These are phyloP conservation scores for Plasmopara muralis DNA, from an alignment of 352 stramenopile species.

Conservation along the genomic window DNA sequence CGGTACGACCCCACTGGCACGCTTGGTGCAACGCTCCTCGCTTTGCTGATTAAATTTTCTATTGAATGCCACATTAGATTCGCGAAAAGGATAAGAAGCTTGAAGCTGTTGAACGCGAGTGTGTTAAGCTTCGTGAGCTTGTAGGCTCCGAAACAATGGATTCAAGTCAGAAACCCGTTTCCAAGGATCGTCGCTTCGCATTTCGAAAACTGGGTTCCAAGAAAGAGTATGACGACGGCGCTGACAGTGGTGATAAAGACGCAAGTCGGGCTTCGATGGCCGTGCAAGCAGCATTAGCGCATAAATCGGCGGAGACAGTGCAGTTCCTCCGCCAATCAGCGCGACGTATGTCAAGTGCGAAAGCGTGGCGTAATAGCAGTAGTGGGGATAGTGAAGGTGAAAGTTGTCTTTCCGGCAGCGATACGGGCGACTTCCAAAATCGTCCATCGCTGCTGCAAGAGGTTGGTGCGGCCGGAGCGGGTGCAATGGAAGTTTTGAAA, in stretches of 20 bases:
- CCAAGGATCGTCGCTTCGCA: slow-evolving; percentile 45
- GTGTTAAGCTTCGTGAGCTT: slow-evolving; percentile 57
- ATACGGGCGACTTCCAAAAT: slow-evolving; percentile 34
- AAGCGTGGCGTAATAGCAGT: slow-evolving; percentile 47
- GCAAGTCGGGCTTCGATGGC: slow-evolving; percentile 38
- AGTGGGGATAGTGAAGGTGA: slow-evolving; percentile 32
- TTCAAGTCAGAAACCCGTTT: slow-evolving; percentile 31
- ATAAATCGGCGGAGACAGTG: slow-evolving; percentile 70
- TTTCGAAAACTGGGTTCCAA: slow-evolving; percentile 74
- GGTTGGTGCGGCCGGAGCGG: slow-evolving; percentile 41
- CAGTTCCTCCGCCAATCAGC: slow-evolving; percentile 74
- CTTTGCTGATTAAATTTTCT: slow-evolving; percentile 6
- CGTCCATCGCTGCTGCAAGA: slow-evolving; percentile 63
- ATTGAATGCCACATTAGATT: slow-evolving; percentile 26
- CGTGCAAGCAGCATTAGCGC: slow-evolving; percentile 46
- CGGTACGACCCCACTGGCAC: slow-evolving; percentile 15
- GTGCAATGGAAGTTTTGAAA: slow-evolving; percentile 71
- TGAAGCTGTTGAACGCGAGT: slow-evolving; percentile 59
- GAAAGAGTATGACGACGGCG: slow-evolving; percentile 44
- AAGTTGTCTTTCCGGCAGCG: slow-evolving; percentile 46
- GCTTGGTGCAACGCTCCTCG: neutral
- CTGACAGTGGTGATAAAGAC: slow-evolving; percentile 31
- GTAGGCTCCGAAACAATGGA: slow-evolving; percentile 26
- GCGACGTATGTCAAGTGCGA: slow-evolving; percentile 51
- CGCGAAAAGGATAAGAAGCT: slow-evolving; percentile 85